Percentiles rank a stretch among this genome's conserved stretches.
phyloP scores from a whole-genome alignment of 495 filamentous ascomycete species.

The Wilcoxina mikolae region DNA sequence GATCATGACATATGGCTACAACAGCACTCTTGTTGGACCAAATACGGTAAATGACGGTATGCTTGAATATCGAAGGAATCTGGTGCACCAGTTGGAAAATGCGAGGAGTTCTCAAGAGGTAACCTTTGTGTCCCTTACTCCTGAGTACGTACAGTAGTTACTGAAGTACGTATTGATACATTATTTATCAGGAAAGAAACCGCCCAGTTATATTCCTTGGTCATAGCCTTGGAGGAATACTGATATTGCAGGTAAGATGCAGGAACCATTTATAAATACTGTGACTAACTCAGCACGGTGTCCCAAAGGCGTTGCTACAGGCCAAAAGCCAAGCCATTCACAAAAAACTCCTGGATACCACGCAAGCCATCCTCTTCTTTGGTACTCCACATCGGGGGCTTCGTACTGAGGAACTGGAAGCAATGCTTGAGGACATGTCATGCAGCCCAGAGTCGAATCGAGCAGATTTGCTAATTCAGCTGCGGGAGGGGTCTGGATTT shows the following conservation, averaged over 20 bases:
- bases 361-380: conserved; percentile 8
- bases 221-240: conserved; percentile 6
- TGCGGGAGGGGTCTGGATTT: conserved; percentile 9
- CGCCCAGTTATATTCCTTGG: conserved; percentile 7
- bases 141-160: neutral
- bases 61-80: neutral
- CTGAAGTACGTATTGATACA: neutral
- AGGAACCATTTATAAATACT: neutral
- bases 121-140: too few species aligned
- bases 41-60: conserved; percentile 11
- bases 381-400: conserved; percentile 10
- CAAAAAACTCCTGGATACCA: conserved; percentile 6
- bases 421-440: conserved; percentile 8
- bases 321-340: neutral
- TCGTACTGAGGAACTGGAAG: conserved; percentile 2
- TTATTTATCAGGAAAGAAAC: conserved; percentile 6
- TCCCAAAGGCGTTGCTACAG: neutral
- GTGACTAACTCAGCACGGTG: conserved; percentile 21
- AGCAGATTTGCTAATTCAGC: neutral
- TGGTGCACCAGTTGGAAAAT: neutral
- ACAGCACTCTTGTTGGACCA: conserved; percentile 10
- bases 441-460: neutral
- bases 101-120: neutral
- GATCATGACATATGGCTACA: conserved; percentile 14
- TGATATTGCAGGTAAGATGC: conserved; percentile 9